phyloP scores from a whole-genome alignment of 2,329 filamentous ascomycete genomes.

The Tolypocladium guangdongense region DNA sequence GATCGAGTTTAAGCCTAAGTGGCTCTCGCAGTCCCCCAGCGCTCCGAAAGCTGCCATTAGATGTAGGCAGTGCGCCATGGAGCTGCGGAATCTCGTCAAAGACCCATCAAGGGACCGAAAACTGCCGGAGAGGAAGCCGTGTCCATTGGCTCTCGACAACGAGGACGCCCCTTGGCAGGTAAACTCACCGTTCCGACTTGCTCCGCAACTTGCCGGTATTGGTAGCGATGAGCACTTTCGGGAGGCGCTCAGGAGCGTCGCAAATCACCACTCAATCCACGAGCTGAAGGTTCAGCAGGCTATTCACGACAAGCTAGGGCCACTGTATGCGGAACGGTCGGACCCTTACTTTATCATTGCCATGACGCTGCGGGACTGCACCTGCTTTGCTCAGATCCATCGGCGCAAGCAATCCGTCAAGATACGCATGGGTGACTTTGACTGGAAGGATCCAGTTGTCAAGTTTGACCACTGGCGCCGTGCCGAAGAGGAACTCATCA shows the following conservation, averaged over 20 bases:
- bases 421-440: slow-evolving; percentile 62
- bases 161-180: slow-evolving; percentile 32
- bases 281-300: slow-evolving; percentile 26
- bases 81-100: slow-evolving; percentile 24
- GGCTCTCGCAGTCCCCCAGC: slow-evolving; percentile 65
- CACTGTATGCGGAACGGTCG: slow-evolving; percentile 28
- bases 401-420: slow-evolving; percentile 26
- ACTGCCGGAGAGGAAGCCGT: slow-evolving; percentile 37
- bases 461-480: slow-evolving; percentile 61
- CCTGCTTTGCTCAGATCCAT: slow-evolving; percentile 55
- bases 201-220: slow-evolving; percentile 19
- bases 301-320: slow-evolving; percentile 30
- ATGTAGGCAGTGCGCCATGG: slow-evolving; percentile 64
- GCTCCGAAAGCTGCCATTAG: slow-evolving; percentile 51
- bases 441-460: slow-evolving; percentile 57
- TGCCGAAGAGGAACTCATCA: slow-evolving; percentile 51
- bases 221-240: slow-evolving; percentile 16
- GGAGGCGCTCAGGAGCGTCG: slow-evolving; percentile 15
- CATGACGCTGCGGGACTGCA: slow-evolving; percentile 76
- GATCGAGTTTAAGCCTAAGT: slow-evolving; percentile 77
- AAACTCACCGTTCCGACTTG: slow-evolving; percentile 30
- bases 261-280: slow-evolving; percentile 23
- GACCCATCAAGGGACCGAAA: slow-evolving; percentile 21
- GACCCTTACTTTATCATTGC: slow-evolving; percentile 49
- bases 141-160: slow-evolving; percentile 54